Evolutionary conservation across 305 asterid genomes (phyloP).

Genomic region (Salvia sclarea): DNA sequence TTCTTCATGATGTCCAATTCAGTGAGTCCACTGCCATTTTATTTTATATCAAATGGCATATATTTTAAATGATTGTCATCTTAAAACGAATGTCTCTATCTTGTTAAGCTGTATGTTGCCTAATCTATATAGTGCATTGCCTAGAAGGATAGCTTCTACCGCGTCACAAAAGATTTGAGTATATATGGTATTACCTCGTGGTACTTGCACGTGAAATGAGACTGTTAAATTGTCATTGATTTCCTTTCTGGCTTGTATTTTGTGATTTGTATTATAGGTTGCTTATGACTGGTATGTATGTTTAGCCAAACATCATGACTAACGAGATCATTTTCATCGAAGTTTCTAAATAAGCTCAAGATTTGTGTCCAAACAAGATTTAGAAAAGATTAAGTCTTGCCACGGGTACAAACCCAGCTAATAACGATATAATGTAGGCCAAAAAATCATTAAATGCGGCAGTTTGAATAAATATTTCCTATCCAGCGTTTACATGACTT

Average conservation of each 20-base stretch:
- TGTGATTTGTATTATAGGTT: slow-evolving; percentile 13
- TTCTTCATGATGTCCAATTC: slow-evolving; percentile 80
- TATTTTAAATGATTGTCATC: background rate
- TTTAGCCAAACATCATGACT: slow-evolving; percentile 10
- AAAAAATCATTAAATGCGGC: slow-evolving; percentile 5
- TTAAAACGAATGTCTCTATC: slow-evolving; percentile 27
- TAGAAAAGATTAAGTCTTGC: background rate
- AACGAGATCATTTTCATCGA: background rate
- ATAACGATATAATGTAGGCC: slow-evolving; percentile 3
- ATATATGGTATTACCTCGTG: slow-evolving; percentile 21
- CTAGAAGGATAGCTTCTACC: slow-evolving; percentile 3
- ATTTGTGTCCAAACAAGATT: slow-evolving; percentile 3
- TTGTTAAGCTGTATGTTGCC: slow-evolving; percentile 25
- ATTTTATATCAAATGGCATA: slow-evolving; percentile 9
- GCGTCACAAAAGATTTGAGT: slow-evolving; percentile 1
- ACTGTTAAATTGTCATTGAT: slow-evolving; percentile 8
- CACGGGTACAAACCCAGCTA: slow-evolving; percentile 10
- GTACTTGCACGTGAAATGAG: slow-evolving; percentile 11
- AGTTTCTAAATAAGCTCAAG: slow-evolving; percentile 18
- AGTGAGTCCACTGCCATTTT: slow-evolving; percentile 49
- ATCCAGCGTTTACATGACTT: slow-evolving; percentile 2
- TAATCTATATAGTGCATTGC: slow-evolving; percentile 12
- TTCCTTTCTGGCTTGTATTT: slow-evolving; percentile 25
- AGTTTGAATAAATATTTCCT: slow-evolving; percentile 9
- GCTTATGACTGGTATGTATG: background rate